Conservation (phyloP, 1,139 yeast species). For the Yamadazyma triangularis region DNA sequence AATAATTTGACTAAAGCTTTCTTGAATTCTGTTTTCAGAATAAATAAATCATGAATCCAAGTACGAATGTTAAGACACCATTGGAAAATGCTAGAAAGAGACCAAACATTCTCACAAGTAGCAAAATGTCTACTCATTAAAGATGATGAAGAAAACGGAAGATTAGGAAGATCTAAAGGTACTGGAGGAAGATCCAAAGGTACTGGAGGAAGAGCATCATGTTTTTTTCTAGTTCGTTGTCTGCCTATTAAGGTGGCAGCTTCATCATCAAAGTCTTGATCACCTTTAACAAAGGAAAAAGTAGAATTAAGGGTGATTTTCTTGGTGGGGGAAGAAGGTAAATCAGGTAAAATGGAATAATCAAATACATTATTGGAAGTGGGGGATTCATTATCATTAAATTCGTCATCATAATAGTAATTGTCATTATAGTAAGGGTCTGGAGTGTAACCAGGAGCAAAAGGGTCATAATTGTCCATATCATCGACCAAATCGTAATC, state of each 20-base stretch:
- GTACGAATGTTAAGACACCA: constrained; percentile 48
- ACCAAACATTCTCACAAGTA: constrained; percentile 36
- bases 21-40: constrained; percentile 47
- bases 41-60: constrained; percentile 50
- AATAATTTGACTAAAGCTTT: constrained; percentile 50
- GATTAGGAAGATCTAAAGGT: constrained; percentile 52
- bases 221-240: constrained; percentile 12
- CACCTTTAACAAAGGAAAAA: constrained; percentile 15
- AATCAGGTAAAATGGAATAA: constrained; percentile 38
- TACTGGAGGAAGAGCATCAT: constrained; percentile 41
- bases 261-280: constrained; percentile 8
- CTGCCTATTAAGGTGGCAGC: constrained; percentile 5
- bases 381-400: constrained; percentile 20
- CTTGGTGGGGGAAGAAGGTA: constrained; percentile 22
- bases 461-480: constrained; percentile 1
- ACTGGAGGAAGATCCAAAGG: constrained; percentile 53
- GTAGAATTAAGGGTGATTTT: constrained; percentile 17
- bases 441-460: constrained; percentile 1
- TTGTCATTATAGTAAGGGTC: constrained; percentile 2
- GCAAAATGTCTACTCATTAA: constrained; percentile 46
- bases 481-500: constrained; percentile 1
- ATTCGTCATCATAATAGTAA: constrained; percentile 8
- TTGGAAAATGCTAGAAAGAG: constrained; percentile 35
- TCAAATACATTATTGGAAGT: constrained; percentile 29
- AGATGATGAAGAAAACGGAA: constrained; percentile 52